Conservation (phyloP, 2,329 filamentous ascomycete species). For the Dactylonectria estremocensis region DNA sequence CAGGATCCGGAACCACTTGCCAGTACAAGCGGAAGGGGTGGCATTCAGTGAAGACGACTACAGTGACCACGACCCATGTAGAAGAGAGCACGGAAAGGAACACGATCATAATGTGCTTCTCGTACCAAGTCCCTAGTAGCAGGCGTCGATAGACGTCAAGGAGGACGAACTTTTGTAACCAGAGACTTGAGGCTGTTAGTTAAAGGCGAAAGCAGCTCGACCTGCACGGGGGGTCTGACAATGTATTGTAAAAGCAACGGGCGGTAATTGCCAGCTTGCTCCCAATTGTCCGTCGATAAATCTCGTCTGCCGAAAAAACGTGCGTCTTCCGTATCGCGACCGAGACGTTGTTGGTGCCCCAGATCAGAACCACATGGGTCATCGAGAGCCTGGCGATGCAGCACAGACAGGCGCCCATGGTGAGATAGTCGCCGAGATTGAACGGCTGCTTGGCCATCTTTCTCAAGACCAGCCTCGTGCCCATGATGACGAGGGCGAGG, state of each 20-base stretch:
- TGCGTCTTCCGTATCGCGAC: not conserved
- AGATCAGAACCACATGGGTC: not conserved
- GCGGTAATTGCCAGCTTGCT: not conserved
- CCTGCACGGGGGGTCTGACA: not conserved
- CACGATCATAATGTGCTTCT: not conserved
- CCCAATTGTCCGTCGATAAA: not conserved
- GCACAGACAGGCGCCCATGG: not conserved
- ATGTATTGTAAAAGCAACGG: not conserved
- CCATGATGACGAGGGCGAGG: slow-evolving; percentile 22
- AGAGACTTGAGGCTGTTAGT: slow-evolving; percentile 19
- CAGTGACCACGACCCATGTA: slow-evolving; percentile 12
- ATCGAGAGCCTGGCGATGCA: not conserved
- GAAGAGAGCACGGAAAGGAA: not conserved
- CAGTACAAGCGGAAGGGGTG: slow-evolving; percentile 30
- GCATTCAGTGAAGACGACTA: slow-evolving; percentile 31
- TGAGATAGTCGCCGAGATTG: slow-evolving; percentile 19
- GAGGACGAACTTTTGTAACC: slow-evolving; percentile 34
- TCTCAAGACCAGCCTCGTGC: slow-evolving; percentile 15
- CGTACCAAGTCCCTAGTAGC: slow-evolving; percentile 17
- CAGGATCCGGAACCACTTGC: slow-evolving; percentile 39
- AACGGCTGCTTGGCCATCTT: slow-evolving; percentile 18
- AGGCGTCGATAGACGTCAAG: slow-evolving; percentile 32
- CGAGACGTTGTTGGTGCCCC: not conserved
- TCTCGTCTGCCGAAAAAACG: not conserved
- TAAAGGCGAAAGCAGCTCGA: not conserved